Evolutionary conservation across 2,329 filamentous ascomycete genomes (phyloP), one percentile per base, ranked within the genome.

Genomic region (Stromatinia cepivora): DNA sequence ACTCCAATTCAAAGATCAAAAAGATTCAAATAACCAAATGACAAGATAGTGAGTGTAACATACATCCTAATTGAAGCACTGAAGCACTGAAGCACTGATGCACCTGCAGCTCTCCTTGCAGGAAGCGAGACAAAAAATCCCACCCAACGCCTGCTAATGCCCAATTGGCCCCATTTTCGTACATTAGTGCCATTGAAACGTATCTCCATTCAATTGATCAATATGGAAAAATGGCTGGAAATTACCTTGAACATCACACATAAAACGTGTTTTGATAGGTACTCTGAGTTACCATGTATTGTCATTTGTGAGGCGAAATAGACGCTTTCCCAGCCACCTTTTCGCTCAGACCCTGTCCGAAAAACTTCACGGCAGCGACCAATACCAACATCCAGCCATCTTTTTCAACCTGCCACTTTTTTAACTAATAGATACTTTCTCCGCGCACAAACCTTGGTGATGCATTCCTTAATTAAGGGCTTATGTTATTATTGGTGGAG

Each of bases 381-480:
- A 69, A 45, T 58, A 69, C 25, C 46, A 56, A 56, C 52, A 54
- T 46, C 54, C 66, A 64, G 52, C 67, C 65, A 67, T 63, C 65
- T 50, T 63, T 31, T 62, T 48, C 57, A 10, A 46, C 57, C 69
- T 57, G 65, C 58, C 69, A 57, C 39, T 42, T 58, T 57, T 64
- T 69, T 56, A 11, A 31, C 65, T 52, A 15, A 52, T 67, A 56
- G 64, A 46, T 34, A 65, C 48, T 34, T 48, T n/a, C 28, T 58
- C 15, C 20, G 54, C 59, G n/a, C 61, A 58, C 22, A 42, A 70
- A 61, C 71, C 70, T 64, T 71, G 70, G 73, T 53, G 70, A 78
- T 78, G 76, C 74, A 75, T 72, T 73, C 70, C 66, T 70, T 67
- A 70, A 45, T 70, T 71, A 52, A 59, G 67, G 75, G 73, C 75